Conservation (phyloP, 768 basidiomycete genomes). For the Leccinum subgranulosum region DNA sequence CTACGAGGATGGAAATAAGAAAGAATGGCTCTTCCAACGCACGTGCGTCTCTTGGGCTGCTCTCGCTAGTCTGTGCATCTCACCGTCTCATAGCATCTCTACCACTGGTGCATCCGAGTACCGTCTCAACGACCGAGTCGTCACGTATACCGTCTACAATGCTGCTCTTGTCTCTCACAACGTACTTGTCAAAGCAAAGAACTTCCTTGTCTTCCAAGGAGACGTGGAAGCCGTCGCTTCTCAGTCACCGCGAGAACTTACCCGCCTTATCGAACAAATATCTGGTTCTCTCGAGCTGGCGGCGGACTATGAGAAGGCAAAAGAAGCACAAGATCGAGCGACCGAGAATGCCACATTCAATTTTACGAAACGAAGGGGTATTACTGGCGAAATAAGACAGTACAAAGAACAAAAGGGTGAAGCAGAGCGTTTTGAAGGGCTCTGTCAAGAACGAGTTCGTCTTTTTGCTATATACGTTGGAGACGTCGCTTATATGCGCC, state of each 20-base stretch:
- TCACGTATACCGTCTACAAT: conserved; percentile 89
- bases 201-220: conserved; percentile 98
- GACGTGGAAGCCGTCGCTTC: conserved; percentile 98
- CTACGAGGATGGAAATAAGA: conserved; percentile 69
- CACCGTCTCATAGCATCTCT: conserved; percentile 61
- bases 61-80: background rate
- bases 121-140: conserved; percentile 73
- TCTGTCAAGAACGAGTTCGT: conserved; percentile 72
- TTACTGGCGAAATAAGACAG: conserved; percentile 93
- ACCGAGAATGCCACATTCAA: conserved; percentile 95
- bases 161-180: conserved; percentile 84
- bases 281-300: conserved; percentile 91
- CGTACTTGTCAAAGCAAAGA: conserved; percentile 98
- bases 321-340: conserved; percentile 81
- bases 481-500: conserved; percentile 5
- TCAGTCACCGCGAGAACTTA: conserved; percentile 86
- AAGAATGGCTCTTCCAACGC: conserved; percentile 89
- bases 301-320: conserved; percentile 84
- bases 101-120: conserved; percentile 88
- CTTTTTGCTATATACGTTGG: background rate
- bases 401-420: conserved; percentile 97
- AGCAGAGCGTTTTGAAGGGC: conserved; percentile 79
- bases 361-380: conserved; percentile 90
- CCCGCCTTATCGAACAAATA: conserved; percentile 92
- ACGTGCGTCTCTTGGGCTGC: conserved; percentile 57